A percentile compares a stretch with the other conserved stretches of the same genome.
phyloP scores from a whole-genome alignment of 169 alveolate genomes.

The Plasmodium relictum region DNA sequence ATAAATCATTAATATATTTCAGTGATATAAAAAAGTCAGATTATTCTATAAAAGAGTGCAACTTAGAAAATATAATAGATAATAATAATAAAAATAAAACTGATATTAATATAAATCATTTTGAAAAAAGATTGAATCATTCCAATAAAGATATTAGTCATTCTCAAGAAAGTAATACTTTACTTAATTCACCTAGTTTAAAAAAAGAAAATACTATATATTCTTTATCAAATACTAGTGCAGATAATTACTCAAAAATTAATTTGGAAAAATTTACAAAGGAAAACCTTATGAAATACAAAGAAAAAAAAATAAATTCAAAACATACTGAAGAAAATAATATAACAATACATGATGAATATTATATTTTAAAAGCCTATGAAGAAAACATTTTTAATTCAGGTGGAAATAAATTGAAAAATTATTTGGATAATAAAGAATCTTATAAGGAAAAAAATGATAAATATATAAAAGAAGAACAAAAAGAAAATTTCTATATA shows the following conservation, averaged over 20 bases:
- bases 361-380: neutral
- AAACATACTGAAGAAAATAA: slow-evolving; percentile 1
- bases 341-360: neutral
- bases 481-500: neutral
- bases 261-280: neutral
- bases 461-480: neutral
- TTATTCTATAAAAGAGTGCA: neutral
- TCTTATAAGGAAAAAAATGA: neutral
- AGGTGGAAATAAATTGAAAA: neutral
- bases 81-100: neutral
- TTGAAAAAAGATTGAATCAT: neutral
- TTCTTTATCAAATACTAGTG: neutral
- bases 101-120: neutral
- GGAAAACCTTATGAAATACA: neutral
- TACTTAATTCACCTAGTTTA: neutral
- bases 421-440: neutral
- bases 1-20: slow-evolving; percentile 8
- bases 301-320: neutral
- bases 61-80: neutral
- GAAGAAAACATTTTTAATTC: neutral
- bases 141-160: neutral
- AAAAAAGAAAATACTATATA: neutral
- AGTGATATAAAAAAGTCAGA: neutral
- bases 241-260: neutral
- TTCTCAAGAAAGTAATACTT: neutral